Conservation (phyloP, 1,284 basidiomycete species). For the Irpex sp. region DNA sequence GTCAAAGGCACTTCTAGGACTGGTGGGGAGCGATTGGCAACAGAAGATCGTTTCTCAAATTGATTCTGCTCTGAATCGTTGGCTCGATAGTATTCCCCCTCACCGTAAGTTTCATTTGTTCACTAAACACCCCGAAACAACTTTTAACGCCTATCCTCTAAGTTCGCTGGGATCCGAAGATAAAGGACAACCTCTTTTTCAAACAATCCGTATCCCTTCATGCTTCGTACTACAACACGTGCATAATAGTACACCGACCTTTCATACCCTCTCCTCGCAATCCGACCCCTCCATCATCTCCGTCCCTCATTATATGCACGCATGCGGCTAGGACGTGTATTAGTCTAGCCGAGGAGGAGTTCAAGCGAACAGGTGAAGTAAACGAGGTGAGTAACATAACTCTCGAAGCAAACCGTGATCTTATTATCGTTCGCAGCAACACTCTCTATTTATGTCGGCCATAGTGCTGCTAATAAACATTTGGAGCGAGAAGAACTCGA, state of each 20-base stretch:
- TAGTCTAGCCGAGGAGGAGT: slow-evolving; percentile 38
- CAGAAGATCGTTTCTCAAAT: slow-evolving; percentile 46
- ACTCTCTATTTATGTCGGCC: slow-evolving; percentile 21
- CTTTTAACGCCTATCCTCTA: too few relatives aligned
- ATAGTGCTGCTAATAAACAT: slow-evolving; percentile 65
- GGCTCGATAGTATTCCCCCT: slow-evolving; percentile 50
- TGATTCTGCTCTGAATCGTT: slow-evolving; percentile 52
- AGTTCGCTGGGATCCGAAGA: slow-evolving; percentile 25
- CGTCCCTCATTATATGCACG: slow-evolving; percentile 55
- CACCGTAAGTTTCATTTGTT: slow-evolving; percentile 28
- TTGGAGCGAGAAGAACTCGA: slow-evolving; percentile 48
- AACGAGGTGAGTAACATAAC: neutral
- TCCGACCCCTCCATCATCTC: slow-evolving; percentile 28
- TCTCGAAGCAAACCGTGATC: neutral
- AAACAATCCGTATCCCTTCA: slow-evolving; percentile 48
- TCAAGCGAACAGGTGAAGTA: neutral
- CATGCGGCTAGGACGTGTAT: slow-evolving; percentile 51
- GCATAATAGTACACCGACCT: slow-evolving; percentile 52
- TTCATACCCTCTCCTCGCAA: slow-evolving; percentile 43
- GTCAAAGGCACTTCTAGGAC: slow-evolving; percentile 33
- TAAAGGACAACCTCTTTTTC: slow-evolving; percentile 37
- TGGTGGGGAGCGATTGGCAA: slow-evolving; percentile 40
- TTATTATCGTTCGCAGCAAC: neutral
- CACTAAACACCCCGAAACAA: too few relatives aligned
- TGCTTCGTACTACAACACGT: slow-evolving; percentile 45